phyloP scores from a whole-genome alignment of 345 rosid genomes.

The Balakata baccata region DNA sequence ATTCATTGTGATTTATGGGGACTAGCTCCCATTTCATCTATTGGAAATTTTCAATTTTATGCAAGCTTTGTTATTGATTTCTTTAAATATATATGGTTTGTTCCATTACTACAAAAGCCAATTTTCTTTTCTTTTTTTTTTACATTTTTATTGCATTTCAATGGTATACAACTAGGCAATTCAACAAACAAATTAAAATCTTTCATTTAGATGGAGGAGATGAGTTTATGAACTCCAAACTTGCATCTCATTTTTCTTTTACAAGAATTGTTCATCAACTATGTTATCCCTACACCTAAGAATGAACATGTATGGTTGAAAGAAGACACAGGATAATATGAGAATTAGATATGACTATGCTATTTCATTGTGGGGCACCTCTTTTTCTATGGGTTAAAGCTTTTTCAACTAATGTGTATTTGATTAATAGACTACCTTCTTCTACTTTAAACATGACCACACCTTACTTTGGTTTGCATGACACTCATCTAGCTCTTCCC shows the following conservation, averaged over 20 bases:
- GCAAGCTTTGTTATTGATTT: background rate
- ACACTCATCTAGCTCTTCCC: too few species aligned
- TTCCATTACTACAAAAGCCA: background rate
- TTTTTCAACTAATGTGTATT: too few species aligned
- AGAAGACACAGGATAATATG: too few species aligned
- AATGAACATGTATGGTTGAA: slow-evolving; percentile 12
- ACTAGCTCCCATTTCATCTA: slow-evolving; percentile 12
- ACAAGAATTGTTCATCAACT: slow-evolving; percentile 1
- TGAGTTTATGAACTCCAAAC: background rate
- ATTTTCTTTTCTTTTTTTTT: slow-evolving; percentile 12
- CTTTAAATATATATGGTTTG: slow-evolving; percentile 8
- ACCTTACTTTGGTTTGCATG: too few species aligned
- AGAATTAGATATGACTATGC: too few species aligned
- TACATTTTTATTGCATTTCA: slow-evolving; percentile 7
- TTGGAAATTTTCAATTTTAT: background rate
- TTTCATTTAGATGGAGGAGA: slow-evolving; percentile 4
- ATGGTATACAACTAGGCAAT: slow-evolving; percentile 6
- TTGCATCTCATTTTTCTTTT: background rate
- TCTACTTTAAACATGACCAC: too few species aligned
- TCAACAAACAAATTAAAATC: slow-evolving; percentile 8
- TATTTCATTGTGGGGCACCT: too few species aligned
- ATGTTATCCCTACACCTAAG: background rate
- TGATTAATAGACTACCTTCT: too few species aligned
- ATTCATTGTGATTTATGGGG: slow-evolving; percentile 18
- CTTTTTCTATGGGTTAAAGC: too few species aligned